Evolutionary conservation across 2,329 filamentous ascomycete genomes (phyloP).

Genomic region (Aspergillus flavus): DNA sequence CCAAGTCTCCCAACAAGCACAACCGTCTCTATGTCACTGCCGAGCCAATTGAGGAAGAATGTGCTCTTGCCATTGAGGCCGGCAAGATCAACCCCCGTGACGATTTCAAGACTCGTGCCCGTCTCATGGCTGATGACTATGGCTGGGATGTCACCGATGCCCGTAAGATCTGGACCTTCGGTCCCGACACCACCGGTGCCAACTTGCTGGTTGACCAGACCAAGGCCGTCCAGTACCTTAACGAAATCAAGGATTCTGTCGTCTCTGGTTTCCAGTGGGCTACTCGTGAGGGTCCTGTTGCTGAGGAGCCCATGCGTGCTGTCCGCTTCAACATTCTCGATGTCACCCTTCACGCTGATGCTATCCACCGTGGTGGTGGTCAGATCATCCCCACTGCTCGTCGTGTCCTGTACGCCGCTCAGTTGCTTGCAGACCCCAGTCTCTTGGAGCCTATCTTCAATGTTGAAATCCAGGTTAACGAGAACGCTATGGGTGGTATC

Average conservation of each 20-base stretch:
- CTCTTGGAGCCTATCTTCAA: constrained; percentile 98
- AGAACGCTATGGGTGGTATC: constrained; percentile 99
- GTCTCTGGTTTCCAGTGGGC: constrained; percentile 99
- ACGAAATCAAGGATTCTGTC: constrained; percentile 99
- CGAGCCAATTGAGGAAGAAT: constrained; percentile 87
- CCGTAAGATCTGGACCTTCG: constrained; percentile 99
- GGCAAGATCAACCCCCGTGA: constrained; percentile 95
- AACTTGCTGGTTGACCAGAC: constrained; percentile 99
- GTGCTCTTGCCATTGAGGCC: constrained; percentile 82
- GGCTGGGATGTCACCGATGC: constrained; percentile 99
- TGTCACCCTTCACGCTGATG: constrained; percentile 99
- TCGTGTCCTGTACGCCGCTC: constrained; percentile 93
- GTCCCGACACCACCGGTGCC: constrained; percentile 94
- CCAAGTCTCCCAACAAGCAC: constrained; percentile 99
- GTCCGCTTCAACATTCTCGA: constrained; percentile 99
- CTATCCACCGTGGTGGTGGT: constrained; percentile 98
- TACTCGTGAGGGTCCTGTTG: constrained; percentile 93
- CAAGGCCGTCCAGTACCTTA: constrained; percentile 99
- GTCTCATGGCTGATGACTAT: constrained; percentile 92
- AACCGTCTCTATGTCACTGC: constrained; percentile 99
- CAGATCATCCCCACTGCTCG: constrained; percentile 97
- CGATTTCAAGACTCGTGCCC: constrained; percentile 98
- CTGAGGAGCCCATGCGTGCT: constrained; percentile 96
- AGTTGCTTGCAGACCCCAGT: constrained; percentile 86
- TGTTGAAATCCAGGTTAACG: constrained; percentile 98